These are phyloP conservation scores for Phylloporus sp. DNA, from an alignment of 768 basidiomycete species.

Conservation along the genomic window DNA sequence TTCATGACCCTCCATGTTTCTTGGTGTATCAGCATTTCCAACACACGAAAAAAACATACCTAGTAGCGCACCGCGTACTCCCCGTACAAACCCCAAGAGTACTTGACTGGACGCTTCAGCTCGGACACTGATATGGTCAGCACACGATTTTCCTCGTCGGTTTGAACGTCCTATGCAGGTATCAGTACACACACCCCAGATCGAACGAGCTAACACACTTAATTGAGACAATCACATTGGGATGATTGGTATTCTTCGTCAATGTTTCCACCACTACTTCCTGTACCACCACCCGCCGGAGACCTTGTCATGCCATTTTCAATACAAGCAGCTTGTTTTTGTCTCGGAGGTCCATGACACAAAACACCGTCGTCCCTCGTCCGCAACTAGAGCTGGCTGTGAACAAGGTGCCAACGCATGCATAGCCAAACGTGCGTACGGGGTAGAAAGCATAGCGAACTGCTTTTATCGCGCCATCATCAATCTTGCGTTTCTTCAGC, in stretches of 20 bases:
- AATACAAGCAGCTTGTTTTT: not conserved
- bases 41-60: not conserved
- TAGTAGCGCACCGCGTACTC: not conserved
- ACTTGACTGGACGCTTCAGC: not conserved
- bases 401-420: not conserved
- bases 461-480: too few relatives aligned
- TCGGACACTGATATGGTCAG: not conserved
- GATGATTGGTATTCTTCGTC: not conserved
- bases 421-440: not conserved
- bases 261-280: not conserved
- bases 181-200: too few relatives aligned
- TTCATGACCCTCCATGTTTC: conserved; percentile 6
- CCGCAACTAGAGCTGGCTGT: not conserved
- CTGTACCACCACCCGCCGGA: not conserved
- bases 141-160: not conserved
- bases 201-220: not conserved
- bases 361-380: not conserved
- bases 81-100: not conserved
- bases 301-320: not conserved
- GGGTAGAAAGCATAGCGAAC: not conserved
- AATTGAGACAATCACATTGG: not conserved
- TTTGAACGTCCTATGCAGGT: not conserved
- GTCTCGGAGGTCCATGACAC: not conserved
- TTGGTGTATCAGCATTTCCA: not conserved
- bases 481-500: not conserved